These are phyloP conservation scores for Chrysopogon serrulatus DNA, from an alignment of 176 grass and related monocot genomes.

Conservation along the genomic window DNA sequence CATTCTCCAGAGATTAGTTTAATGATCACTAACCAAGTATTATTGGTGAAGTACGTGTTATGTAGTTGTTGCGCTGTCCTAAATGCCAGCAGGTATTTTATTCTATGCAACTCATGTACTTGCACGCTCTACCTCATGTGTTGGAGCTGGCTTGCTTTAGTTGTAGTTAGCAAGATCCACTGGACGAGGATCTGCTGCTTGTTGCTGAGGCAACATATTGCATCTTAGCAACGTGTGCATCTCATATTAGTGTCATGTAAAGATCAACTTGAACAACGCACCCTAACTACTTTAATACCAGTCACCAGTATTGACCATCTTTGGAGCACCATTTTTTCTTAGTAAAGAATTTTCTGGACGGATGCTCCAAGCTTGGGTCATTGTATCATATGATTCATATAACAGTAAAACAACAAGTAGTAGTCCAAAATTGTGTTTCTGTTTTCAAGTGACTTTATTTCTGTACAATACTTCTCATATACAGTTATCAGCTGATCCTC, in stretches of 20 bases:
- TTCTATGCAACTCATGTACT: not conserved
- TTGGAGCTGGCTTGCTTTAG: not conserved
- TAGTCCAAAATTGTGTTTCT: slow-evolving; percentile 3
- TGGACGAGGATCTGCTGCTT: not conserved
- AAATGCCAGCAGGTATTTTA: not conserved
- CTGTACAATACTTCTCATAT: slow-evolving; percentile 13
- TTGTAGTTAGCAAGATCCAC: not conserved
- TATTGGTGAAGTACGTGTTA: not conserved
- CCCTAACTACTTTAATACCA: not conserved
- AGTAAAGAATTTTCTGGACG: not conserved
- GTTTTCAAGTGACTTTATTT: not conserved
- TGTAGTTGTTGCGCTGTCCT: not conserved
- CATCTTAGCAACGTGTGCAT: not conserved
- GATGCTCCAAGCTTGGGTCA: not conserved
- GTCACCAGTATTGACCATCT: not conserved
- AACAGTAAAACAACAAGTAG: not conserved
- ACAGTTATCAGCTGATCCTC: slow-evolving; percentile 10
- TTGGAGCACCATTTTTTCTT: not conserved
- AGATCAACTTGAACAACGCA: not conserved
- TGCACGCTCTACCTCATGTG: slow-evolving; percentile 5
- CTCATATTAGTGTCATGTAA: not conserved
- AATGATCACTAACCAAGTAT: not conserved
- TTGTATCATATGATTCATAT: not conserved
- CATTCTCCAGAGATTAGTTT: not conserved
- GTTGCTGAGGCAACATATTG: slow-evolving; percentile 11